Conservation (phyloP, 768 basidiomycete genomes). For the Amanita jacksonii region DNA sequence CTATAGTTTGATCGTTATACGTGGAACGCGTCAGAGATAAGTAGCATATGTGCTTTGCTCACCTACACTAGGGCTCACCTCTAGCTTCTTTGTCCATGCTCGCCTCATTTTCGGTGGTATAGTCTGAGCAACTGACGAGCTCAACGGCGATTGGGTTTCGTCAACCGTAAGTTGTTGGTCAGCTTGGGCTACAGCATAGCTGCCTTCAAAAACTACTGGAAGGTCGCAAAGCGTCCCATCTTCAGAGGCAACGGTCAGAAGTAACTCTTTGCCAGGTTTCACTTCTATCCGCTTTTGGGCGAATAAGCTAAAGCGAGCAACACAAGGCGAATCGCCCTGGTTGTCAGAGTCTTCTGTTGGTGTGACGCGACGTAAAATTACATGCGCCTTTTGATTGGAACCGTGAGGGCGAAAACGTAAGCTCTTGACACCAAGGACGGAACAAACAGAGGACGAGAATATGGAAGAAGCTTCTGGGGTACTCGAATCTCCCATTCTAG, state of each 20-base stretch:
- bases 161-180: slow-evolving; percentile 30
- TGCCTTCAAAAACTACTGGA: slow-evolving; percentile 50
- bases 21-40: background rate
- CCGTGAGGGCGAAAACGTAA: slow-evolving; percentile 61
- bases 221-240: slow-evolving; percentile 47
- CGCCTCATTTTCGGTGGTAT: slow-evolving; percentile 60
- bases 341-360: slow-evolving; percentile 34
- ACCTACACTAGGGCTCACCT: slow-evolving; percentile 30
- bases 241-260: slow-evolving; percentile 45
- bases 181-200: slow-evolving; percentile 26
- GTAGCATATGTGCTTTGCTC: slow-evolving; percentile 16
- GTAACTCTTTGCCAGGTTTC: slow-evolving; percentile 61
- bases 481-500: slow-evolving; percentile 29
- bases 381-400: slow-evolving; percentile 58
- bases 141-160: slow-evolving; percentile 24
- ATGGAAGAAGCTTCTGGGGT: slow-evolving; percentile 23
- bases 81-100: slow-evolving; percentile 42
- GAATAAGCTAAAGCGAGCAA: slow-evolving; percentile 54
- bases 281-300: slow-evolving; percentile 63
- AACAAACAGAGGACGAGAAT: slow-evolving; percentile 29
- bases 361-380: slow-evolving; percentile 55
- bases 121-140: slow-evolving; percentile 21
- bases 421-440: slow-evolving; percentile 54
- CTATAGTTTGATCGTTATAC: background rate
- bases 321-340: slow-evolving; percentile 25